Conservation (phyloP, 176 grass and related monocot genomes). For the Juncus inflexus region DNA sequence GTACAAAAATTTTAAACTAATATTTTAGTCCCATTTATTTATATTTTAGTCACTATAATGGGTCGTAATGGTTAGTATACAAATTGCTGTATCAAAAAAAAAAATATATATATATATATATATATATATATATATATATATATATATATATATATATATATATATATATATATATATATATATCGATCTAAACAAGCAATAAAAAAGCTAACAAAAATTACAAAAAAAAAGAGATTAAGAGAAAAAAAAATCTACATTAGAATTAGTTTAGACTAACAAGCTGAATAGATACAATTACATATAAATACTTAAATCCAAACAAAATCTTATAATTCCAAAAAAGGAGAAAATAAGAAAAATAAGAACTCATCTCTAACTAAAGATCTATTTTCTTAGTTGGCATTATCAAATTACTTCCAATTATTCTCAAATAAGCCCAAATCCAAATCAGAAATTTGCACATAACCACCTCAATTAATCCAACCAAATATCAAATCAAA, state of each 20-base stretch:
- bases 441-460: not conserved
- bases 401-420: not conserved
- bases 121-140: too few relatives aligned
- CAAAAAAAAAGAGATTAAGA: conserved; percentile 9
- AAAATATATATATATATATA: too few relatives aligned
- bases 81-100: too few relatives aligned
- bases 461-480: conserved; percentile 17
- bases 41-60: too few relatives aligned
- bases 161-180: too few relatives aligned
- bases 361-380: conserved; percentile 4
- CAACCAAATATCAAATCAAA: conserved; percentile 26
- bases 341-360: conserved; percentile 1
- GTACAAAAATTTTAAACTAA: too few relatives aligned
- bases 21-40: too few relatives aligned
- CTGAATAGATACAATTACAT: conserved; percentile 12
- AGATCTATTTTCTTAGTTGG: not conserved
- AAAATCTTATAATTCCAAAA: conserved; percentile 8
- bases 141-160: too few relatives aligned
- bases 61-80: too few relatives aligned
- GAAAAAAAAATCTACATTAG: conserved; percentile 12
- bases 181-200: too few relatives aligned
- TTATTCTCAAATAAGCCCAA: not conserved
- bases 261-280: conserved; percentile 23
- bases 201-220: not conserved
- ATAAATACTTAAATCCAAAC: not conserved